These are phyloP conservation scores for Crithidia acanthocephali DNA, from an alignment of 208 protist species.

Conservation along the genomic window DNA sequence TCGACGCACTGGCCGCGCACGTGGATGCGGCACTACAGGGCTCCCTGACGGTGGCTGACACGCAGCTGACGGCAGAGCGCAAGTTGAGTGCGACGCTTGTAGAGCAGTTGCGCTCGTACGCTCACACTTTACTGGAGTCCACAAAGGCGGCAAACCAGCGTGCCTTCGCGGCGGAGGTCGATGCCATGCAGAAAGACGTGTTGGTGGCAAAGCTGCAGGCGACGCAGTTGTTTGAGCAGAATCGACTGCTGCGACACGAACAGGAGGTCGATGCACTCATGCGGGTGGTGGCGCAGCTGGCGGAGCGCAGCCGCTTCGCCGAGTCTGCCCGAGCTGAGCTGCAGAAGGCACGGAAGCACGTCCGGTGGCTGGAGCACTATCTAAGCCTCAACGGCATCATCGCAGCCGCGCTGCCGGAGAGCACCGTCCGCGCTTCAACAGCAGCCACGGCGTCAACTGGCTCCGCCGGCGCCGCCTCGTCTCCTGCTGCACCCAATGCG, in stretches of 20 bases:
- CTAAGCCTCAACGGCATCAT: conserved; percentile 67
- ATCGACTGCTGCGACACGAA: conserved; percentile 38
- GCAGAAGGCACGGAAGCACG: conserved; percentile 52
- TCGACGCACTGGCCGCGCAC: conserved; percentile 21
- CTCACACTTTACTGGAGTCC: conserved; percentile 29
- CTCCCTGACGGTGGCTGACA: conserved; percentile 23
- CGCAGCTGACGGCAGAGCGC: conserved; percentile 44
- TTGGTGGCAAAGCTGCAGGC: conserved; percentile 56
- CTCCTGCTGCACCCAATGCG: conserved; percentile 6
- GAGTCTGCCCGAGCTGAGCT: conserved; percentile 45
- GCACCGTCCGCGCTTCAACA: too few species aligned
- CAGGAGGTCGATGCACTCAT: conserved; percentile 71
- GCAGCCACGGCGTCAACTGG: neutral
- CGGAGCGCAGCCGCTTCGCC: conserved; percentile 47
- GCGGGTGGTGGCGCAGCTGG: conserved; percentile 63
- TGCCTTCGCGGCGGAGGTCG: conserved; percentile 53
- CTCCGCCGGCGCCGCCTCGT: neutral
- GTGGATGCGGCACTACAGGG: conserved; percentile 28
- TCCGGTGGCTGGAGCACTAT: conserved; percentile 70
- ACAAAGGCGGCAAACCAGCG: conserved; percentile 36
- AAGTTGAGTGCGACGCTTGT: conserved; percentile 49
- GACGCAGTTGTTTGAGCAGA: conserved; percentile 49
- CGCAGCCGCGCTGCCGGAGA: conserved; percentile 40
- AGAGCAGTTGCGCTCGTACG: conserved; percentile 44
- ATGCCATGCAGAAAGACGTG: conserved; percentile 44